Percentiles rank a stretch among this genome's conserved stretches.
These are phyloP conservation scores for Xylaria palmicola DNA, from an alignment of 495 filamentous ascomycete species.

Conservation along the genomic window DNA sequence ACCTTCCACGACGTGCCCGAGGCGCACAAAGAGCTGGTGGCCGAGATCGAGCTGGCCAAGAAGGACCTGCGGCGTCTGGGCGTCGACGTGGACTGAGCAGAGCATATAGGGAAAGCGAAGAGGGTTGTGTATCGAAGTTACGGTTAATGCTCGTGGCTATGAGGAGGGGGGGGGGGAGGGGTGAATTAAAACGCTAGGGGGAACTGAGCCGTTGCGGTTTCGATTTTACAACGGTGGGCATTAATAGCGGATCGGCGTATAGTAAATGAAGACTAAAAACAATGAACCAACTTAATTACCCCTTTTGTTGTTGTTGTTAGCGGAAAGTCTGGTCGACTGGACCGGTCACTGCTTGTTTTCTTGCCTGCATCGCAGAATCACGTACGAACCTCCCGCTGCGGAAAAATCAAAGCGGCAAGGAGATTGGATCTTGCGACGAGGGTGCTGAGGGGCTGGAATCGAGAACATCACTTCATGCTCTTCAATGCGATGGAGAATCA, in stretches of 20 bases:
- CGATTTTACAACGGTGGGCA: neutral
- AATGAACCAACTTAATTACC: neutral
- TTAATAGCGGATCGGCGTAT: neutral
- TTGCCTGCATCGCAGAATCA: no score
- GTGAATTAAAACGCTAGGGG: neutral
- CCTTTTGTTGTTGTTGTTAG: no score
- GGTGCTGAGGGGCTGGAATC: no score
- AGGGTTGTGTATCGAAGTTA: neutral
- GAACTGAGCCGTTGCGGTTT: neutral
- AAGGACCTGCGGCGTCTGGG: constrained; percentile 64
- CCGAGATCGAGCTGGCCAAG: constrained; percentile 70
- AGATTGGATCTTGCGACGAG: no score
- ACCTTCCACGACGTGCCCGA: constrained; percentile 96
- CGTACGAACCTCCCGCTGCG: no score
- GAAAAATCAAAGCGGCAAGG: no score
- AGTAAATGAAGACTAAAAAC: neutral
- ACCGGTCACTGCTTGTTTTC: neutral
- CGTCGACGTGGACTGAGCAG: constrained; percentile 65
- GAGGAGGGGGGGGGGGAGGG: no score
- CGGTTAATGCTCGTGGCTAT: no score
- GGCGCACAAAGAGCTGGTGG: constrained; percentile 86
- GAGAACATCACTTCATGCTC: no score
- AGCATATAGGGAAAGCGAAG: neutral
- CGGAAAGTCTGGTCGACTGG: neutral
- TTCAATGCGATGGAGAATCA: no score